Evolutionary conservation across 2,329 filamentous ascomycete genomes (phyloP).

Genomic region (Neoascochyta sp.): DNA sequence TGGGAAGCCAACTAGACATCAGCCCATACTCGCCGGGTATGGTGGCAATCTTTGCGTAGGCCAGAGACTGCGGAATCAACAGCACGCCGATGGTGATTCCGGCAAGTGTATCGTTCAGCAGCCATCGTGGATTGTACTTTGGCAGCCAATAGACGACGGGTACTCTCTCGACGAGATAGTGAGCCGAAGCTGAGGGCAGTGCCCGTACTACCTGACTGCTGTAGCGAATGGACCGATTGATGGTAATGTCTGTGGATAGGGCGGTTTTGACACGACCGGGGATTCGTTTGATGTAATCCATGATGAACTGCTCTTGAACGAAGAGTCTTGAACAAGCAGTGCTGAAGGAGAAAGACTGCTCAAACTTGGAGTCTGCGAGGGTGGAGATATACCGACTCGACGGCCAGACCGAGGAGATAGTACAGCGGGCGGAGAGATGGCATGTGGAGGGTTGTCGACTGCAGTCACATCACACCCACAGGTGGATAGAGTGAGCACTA

Average conservation of each 20-base stretch:
- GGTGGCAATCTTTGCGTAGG: slow-evolving; percentile 90
- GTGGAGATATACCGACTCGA: too few relatives aligned
- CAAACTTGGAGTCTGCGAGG: too few relatives aligned
- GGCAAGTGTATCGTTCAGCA: slow-evolving; percentile 59
- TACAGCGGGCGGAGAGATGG: too few relatives aligned
- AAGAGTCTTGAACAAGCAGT: too few relatives aligned
- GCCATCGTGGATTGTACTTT: slow-evolving; percentile 58
- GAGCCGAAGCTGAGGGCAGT: slow-evolving; percentile 51
- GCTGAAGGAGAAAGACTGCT: too few relatives aligned
- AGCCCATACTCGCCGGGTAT: slow-evolving; percentile 84
- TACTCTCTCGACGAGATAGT: slow-evolving; percentile 59
- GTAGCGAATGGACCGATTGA: slow-evolving; percentile 28
- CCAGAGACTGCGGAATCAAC: slow-evolving; percentile 92
- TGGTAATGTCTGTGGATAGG: slow-evolving; percentile 25
- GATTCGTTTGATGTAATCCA: slow-evolving; percentile 21
- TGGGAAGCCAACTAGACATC: slow-evolving; percentile 87
- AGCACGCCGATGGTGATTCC: slow-evolving; percentile 69
- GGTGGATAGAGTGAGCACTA: too few relatives aligned
- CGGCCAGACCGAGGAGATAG: too few relatives aligned
- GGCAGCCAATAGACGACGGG: slow-evolving; percentile 63
- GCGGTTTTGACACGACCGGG: slow-evolving; percentile 14
- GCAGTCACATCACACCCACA: too few relatives aligned
- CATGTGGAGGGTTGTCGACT: too few relatives aligned
- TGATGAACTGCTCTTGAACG: too few relatives aligned
- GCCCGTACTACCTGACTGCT: slow-evolving; percentile 33